Base-by-base conservation (phyloP, 495 filamentous ascomycete genomes). In the Penicillium paradoxum region DNA sequence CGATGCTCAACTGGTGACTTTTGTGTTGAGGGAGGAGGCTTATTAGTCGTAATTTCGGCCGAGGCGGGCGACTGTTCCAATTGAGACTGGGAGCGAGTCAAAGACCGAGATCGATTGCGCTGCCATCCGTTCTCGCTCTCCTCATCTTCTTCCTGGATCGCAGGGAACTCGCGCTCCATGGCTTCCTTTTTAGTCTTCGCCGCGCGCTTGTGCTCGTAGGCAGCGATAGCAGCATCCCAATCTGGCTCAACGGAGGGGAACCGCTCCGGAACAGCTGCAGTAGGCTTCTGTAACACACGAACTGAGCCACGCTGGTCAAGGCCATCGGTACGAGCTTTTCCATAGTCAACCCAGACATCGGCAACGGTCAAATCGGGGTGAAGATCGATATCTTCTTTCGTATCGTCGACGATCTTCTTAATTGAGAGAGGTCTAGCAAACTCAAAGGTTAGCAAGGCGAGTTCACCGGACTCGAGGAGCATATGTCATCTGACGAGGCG, bases 311-410 rank as follows among this genome's bases (percentile, higher is more conserved):
- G 57, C 56, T 76, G 73, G 53, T 76, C 73, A 43, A 56, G 58
- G 7, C 65, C 67, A 42, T 73, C 68, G 9, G 45, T 24, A 6
- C 53, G 60, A 9, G 63, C 69, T 33, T 67, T 71, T 0, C 70
- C 73, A 15, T 52, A 56, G 19, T 76, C 63, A 4, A 76, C 66
- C 32, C 68, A 76, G 2, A 74, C 67, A 49, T 73, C 66, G 1
- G 67, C 66, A 6, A 74, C 71, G 0, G 69, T 66, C 56, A 69
- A 50, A 3, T 68, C 63, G n/a, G 59, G 32, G 45, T 65, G 60
- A 17, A 74, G 67, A 34, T 70, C 63, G 25, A 67, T 58, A 3
- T 50, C 18, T 9, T 69, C 66, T 40, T 69, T 63, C 0, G 60
- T 58, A 51, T 70, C 66, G 38, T 76, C 67, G 32, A 73, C 38